Conservation (phyloP, 257 asterid species). For the Buddleja alternifolia region DNA sequence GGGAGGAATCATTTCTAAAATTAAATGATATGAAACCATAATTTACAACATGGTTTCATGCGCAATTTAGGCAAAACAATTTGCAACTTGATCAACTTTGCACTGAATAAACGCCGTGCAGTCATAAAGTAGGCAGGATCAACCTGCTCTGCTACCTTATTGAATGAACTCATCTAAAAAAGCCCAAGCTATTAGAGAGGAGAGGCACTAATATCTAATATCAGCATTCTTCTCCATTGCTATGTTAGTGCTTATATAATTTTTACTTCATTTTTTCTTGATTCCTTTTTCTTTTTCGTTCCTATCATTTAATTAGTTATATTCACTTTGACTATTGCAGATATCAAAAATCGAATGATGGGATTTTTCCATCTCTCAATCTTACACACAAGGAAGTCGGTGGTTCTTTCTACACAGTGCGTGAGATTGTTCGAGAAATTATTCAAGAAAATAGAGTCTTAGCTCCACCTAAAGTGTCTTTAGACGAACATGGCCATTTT, state of each 20-base stretch:
- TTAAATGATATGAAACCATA: too few species aligned
- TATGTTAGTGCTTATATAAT: slow-evolving; percentile 3
- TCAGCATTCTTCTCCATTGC: background rate
- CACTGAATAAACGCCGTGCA: too few species aligned
- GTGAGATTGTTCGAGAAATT: slow-evolving; percentile 85
- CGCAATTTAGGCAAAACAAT: too few species aligned
- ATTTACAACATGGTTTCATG: too few species aligned
- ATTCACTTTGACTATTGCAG: slow-evolving; percentile 45
- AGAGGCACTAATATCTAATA: too few species aligned
- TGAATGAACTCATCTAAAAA: too few species aligned
- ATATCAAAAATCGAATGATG: slow-evolving; percentile 65
- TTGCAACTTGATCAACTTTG: too few species aligned
- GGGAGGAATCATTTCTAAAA: too few species aligned
- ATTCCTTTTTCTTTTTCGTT: background rate
- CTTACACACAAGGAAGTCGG: slow-evolving; percentile 95
- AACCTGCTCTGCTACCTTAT: too few species aligned
- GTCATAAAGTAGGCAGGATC: too few species aligned
- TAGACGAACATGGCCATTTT: slow-evolving; percentile 47
- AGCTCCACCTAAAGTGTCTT: slow-evolving; percentile 67
- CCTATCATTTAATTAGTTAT: slow-evolving; percentile 3
- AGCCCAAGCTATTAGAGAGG: too few species aligned
- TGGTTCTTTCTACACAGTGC: slow-evolving; percentile 86
- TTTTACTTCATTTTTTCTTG: background rate
- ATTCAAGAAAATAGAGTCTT: slow-evolving; percentile 89
- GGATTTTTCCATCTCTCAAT: slow-evolving; percentile 81